Evolutionary conservation across 140 eudicot species (phyloP).

Genomic region (Oenanthe javanica): DNA sequence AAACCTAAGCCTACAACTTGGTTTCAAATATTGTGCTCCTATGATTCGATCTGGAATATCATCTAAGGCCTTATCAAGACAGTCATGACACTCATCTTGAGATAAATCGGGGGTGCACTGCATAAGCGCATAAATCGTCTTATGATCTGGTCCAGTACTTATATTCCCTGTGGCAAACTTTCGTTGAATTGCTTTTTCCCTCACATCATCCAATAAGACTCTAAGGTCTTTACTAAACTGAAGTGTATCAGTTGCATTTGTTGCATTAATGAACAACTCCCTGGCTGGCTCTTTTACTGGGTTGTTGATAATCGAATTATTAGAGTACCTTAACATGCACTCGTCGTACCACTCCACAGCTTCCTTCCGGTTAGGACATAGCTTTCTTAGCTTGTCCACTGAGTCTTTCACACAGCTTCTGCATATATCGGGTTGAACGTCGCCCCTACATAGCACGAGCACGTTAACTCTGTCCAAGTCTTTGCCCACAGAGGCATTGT

Average conservation of each 20-base stretch:
- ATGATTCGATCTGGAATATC: not conserved
- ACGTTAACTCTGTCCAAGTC: conserved; percentile 23
- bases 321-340: conserved; percentile 40
- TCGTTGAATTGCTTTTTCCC: conserved; percentile 9
- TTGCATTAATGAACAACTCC: not conserved
- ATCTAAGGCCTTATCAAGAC: conserved; percentile 3
- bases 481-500: conserved; percentile 40
- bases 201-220: conserved; percentile 8
- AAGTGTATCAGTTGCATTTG: conserved; percentile 10
- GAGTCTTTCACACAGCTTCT: conserved; percentile 18
- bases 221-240: conserved; percentile 7
- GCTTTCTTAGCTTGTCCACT: not conserved
- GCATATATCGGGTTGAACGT: conserved; percentile 21
- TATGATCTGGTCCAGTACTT: not conserved
- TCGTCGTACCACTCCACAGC: conserved; percentile 25
- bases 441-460: conserved; percentile 36
- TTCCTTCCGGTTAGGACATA: conserved; percentile 25
- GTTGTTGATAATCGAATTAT: conserved; percentile 7
- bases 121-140: conserved; percentile 15
- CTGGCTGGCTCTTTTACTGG: not conserved
- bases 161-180: conserved; percentile 26
- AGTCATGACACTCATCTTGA: conserved; percentile 10
- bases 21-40: conserved; percentile 7
- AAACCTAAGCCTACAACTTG: conserved; percentile 33
- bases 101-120: conserved; percentile 47